Base-by-base conservation (phyloP, 2,329 filamentous ascomycete species). In the Chrysosphaeria jannelii region DNA sequence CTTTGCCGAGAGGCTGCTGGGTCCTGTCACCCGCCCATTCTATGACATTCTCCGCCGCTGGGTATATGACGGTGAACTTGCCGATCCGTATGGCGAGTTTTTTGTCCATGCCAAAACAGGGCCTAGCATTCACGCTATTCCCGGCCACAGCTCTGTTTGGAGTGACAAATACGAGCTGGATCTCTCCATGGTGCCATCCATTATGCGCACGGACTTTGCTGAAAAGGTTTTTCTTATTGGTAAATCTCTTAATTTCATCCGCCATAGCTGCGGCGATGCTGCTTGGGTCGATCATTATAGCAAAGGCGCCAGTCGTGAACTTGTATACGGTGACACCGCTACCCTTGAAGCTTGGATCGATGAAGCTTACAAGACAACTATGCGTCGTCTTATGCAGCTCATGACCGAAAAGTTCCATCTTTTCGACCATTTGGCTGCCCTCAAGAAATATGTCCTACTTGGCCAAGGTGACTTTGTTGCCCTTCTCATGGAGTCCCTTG, bases 391-490 rank as follows among this genome's bases (percentile, higher is more conserved):
- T 14, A 88, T 90, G 35, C 58, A 79, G 38, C 58, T 97, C 25
- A 91, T 97, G 81, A 72, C 70, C 24, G 67, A 68, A 34, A 93
- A 91, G 37, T 97, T 97, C 46, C 75, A 81, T 33, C 53, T 97
- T 0, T 90, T 91, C 36, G 71, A 88, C 26, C 88, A 97, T 40
- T 53, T 97, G 1, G 63, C 68, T 29, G 85, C 81, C 0, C 53
- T 97, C 22, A 97, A 93, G 45, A 76, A 78, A 38, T 97, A 93
- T 39, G 68, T 97, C 24, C 54, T 97, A 1, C 60, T 97, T 1
- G 85, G 85, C 1, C 79, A 91, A 36, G 85, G 85, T 25, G 88
- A 97, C 46, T 97, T 97, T 38, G 90, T 97, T 31, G 79, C 79
- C 2, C 51, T 97, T 15, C 57, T 97, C 11, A 93, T 97, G 79